Conservation (phyloP, 1,139 yeast species). For the Williopsis jadinii region DNA sequence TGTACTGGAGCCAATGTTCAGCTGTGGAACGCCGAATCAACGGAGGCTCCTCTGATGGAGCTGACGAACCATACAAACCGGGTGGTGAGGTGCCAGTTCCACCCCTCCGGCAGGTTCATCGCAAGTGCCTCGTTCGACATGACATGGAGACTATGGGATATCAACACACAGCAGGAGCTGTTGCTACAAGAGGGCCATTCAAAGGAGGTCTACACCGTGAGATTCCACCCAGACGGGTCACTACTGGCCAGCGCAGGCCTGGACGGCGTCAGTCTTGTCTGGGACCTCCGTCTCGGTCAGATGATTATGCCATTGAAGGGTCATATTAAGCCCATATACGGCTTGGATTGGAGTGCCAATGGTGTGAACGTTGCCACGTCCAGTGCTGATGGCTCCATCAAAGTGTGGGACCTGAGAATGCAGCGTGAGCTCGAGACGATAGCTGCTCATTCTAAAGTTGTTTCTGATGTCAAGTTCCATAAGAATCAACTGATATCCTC, state of each 20-base stretch:
- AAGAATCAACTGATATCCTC: conserved; percentile 44
- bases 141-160: conserved; percentile 90
- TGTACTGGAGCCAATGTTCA: conserved; percentile 52
- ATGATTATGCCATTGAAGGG: conserved; percentile 52
- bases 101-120: conserved; percentile 51
- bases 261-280: conserved; percentile 66
- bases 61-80: conserved; percentile 41
- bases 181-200: conserved; percentile 81
- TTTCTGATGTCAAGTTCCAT: conserved; percentile 60
- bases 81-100: conserved; percentile 57
- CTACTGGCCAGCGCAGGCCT: conserved; percentile 71
- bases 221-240: conserved; percentile 75
- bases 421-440: conserved; percentile 42
- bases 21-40: conserved; percentile 10
- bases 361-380: conserved; percentile 78
- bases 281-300: conserved; percentile 86
- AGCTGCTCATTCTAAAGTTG: conserved; percentile 71
- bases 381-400: conserved; percentile 74
- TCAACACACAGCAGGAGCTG: conserved; percentile 38
- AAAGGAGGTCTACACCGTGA: conserved; percentile 57
- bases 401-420: conserved; percentile 80
- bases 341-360: conserved; percentile 68
- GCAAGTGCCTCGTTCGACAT: conserved; percentile 78
- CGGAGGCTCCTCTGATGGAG: conserved; percentile 6
- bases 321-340: conserved; percentile 68